These are phyloP conservation scores for Rhodotorula toruloides DNA, from an alignment of 768 basidiomycete genomes.

Conservation along the genomic window DNA sequence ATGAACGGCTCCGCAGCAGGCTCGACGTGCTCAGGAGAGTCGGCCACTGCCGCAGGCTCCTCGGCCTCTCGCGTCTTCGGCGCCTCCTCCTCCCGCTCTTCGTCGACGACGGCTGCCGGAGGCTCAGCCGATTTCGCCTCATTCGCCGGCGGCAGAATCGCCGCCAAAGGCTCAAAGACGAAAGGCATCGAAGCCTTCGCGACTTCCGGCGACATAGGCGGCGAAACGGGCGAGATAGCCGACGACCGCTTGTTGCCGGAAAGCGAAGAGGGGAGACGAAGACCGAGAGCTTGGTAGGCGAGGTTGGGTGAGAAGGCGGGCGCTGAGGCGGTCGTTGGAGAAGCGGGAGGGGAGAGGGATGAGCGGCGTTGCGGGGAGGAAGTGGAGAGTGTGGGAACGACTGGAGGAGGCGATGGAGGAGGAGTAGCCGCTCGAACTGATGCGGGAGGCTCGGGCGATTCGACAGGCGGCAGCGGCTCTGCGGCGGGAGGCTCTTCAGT, in stretches of 20 bases:
- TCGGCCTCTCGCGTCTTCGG: background rate
- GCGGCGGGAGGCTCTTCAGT: too few relatives aligned
- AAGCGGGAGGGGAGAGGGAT: background rate
- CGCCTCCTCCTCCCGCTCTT: too few relatives aligned
- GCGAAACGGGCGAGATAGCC: background rate
- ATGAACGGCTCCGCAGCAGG: too few relatives aligned
- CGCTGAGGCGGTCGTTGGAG: background rate
- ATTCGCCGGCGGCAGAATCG: background rate
- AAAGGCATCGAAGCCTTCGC: background rate
- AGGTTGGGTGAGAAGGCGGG: background rate
- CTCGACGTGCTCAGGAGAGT: too few relatives aligned
- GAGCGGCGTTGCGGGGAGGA: background rate
- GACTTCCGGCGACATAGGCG: background rate
- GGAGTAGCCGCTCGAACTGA: too few relatives aligned
- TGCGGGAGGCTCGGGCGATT: too few relatives aligned
- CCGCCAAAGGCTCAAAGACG: background rate
- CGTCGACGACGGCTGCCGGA: too few relatives aligned
- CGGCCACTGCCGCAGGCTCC: background rate
- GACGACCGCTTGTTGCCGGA: background rate
- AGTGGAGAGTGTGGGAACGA: background rate
- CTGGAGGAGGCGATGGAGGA: too few relatives aligned
- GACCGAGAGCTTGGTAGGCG: constrained; percentile 17
- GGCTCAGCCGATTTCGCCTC: too few relatives aligned
- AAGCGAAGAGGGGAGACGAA: constrained; percentile 20
- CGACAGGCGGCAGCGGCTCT: too few relatives aligned